Evolutionary conservation across 1,139 yeast genomes (phyloP), one percentile per base, ranked within the genome.

Genomic region (Blastobotrys niveus): DNA sequence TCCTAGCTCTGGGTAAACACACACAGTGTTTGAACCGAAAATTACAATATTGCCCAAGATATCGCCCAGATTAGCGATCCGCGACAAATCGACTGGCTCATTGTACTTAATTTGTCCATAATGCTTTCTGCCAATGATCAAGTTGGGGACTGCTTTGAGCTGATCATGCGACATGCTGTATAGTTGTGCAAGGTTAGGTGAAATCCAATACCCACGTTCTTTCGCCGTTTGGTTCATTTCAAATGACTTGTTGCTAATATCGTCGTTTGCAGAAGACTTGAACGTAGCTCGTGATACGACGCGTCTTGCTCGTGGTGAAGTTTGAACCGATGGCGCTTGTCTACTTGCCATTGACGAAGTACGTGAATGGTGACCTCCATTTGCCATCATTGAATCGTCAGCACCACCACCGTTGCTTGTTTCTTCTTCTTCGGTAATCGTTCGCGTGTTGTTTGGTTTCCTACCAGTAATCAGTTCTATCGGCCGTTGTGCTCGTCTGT

Each of bases 61-160:
- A 55, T 42, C 76, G 48, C 54, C 75, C 64, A 47, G 51, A 34
- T 72, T 65, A 31, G 70, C 64, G 48, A 79, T 70, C 0, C 63
- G 71, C 0, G 85, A 69, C 48, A 88, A 66, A 57, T 88, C 94
- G 8, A 88, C 95, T 1, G 93, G 86, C 38, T 67, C 70, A 35
- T 73, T 70, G 58, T 80, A 88, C 9, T 83, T 79, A 46, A 88
- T 75, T 57, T 82, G 87, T 25, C 96, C 96, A 58, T 64, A 76
- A 0, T 82, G 82, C 46, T 71, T 73, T 50, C 95, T 77, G 1
- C 96, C 96, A 51, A 84, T 74, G 8, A 82, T 76, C 55, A 88
- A 82, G 52, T 81, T 76, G 10, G 80, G 76, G 14, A 88, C 79
- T 21, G 68, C 67, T 0, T 77, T 53, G 17, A 88, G 71, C 48